Evolutionary conservation across 768 basidiomycete genomes (phyloP).

Genomic region (Rhizopogon salebrosus): DNA sequence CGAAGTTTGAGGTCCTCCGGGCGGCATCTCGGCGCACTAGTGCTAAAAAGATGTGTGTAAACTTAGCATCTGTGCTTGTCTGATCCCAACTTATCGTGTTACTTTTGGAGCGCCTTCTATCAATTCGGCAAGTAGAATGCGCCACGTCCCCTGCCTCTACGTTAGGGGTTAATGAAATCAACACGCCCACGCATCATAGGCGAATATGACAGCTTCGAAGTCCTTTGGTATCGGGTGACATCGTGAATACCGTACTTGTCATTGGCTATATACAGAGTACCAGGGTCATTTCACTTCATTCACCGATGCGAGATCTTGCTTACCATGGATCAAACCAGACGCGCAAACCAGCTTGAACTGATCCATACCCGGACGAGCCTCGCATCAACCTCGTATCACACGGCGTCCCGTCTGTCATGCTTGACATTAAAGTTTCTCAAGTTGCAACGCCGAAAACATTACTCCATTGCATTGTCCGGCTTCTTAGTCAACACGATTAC

Average conservation of each 20-base stretch:
- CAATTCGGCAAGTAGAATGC: not conserved
- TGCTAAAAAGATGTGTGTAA: not conserved
- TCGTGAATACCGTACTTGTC: not conserved
- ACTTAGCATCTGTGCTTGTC: not conserved
- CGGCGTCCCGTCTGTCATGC: not conserved
- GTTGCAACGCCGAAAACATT: not conserved
- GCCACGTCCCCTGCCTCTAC: not conserved
- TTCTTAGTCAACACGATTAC: not conserved
- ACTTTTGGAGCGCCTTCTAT: not conserved
- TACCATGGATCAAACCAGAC: not conserved
- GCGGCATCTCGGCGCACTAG: not conserved
- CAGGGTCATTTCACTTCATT: not conserved
- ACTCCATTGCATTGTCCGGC: not conserved
- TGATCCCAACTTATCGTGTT: not conserved
- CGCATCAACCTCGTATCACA: not conserved
- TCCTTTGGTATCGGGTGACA: not conserved
- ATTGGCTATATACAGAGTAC: not conserved
- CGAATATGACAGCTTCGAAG: not conserved
- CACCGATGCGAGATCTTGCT: not conserved
- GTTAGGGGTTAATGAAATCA: not conserved
- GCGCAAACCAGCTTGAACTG: not conserved
- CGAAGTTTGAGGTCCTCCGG: not conserved
- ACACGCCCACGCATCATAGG: not conserved
- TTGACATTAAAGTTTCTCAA: not conserved
- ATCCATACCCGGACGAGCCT: not conserved